phyloP scores from a whole-genome alignment of 2,329 filamentous ascomycete genomes.

The Dactylellina sp. region DNA sequence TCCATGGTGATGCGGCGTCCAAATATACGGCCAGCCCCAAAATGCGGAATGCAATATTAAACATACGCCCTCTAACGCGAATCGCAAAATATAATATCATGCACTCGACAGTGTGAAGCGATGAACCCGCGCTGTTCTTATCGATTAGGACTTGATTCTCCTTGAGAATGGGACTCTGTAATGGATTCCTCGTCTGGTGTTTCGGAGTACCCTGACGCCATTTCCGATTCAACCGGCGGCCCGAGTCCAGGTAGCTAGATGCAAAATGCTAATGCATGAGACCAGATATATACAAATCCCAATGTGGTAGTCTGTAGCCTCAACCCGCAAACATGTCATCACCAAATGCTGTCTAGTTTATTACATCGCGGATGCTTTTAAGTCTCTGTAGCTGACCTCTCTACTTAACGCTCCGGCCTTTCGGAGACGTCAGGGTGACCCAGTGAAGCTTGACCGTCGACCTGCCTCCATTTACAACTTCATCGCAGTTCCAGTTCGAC shows the following conservation, averaged over 20 bases:
- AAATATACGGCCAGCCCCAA: too few species aligned
- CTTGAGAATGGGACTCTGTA: too few species aligned
- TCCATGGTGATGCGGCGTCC: too few species aligned
- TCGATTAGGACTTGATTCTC: too few species aligned
- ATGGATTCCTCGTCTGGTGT: too few species aligned
- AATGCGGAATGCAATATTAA: too few species aligned
- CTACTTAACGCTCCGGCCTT: not conserved
- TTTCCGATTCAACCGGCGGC: conserved; percentile 52
- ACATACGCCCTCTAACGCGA: too few species aligned
- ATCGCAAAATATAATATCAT: too few species aligned
- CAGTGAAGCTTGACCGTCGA: conserved; percentile 11
- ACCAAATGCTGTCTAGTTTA: too few species aligned
- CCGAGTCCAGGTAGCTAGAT: conserved; percentile 22
- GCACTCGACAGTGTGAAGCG: too few species aligned
- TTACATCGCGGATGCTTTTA: conserved; percentile 6
- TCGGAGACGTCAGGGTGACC: conserved; percentile 40
- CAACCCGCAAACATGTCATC: conserved; percentile 33
- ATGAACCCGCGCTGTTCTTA: too few species aligned
- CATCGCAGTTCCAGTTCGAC: not conserved
- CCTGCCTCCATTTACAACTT: not conserved
- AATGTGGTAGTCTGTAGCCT: conserved; percentile 45
- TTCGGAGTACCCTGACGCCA: conserved; percentile 3
- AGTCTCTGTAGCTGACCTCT: not conserved
- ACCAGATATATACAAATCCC: conserved; percentile 49
- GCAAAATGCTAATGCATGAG: conserved; percentile 31